Base-by-base conservation (phyloP, 768 basidiomycete species). In the Suillus tomentosus region DNA sequence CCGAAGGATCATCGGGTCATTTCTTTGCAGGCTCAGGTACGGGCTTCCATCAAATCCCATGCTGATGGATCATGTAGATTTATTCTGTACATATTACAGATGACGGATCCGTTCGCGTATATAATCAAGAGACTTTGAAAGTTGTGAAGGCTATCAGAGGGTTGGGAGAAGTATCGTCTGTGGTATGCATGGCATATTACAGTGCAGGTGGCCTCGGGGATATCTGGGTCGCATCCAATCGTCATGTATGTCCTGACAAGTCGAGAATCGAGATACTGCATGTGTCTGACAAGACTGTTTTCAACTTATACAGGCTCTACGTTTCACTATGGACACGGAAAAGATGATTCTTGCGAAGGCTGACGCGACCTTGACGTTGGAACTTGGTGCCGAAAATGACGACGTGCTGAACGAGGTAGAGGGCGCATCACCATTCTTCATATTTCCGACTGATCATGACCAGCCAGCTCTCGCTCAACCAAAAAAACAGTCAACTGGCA, bases 391-490 rank as follows among this genome's bases (percentile, higher is more conserved):
- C 43, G 76, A 81, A 31, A 81, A 84, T 0, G 83, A 83, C 3
- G 89, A 93, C 64, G 75, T 82, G 10, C 62, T 91, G 65, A 91
- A 92, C 70, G 89, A 93, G 80, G 92, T 91, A 71, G 69, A 42
- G 10, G 37, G 31, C 60, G 42, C 66, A 31, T 17, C 15, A 61
- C 37, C 58, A 64, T 47, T 60, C 47, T 47, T 60, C n/a, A 17
- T 54, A 9, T 36, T 51, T 27, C 39, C 60, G 58, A n/a, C 55
- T 78, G 65, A 80, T 66, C 71, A 72, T 69, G 71, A 72, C 79
- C 75, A 83, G 79, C 73, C 74, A 94, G 92, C 84, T 93, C 71
- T 80, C 80, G 64, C 70, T 92, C 67, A 88, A 85, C 74, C 67
- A 72, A 36, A 83, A 84, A 79, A 79, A 68, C 70, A 84, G 73